Evolutionary conservation across 495 filamentous ascomycete species (phyloP), one percentile per base, ranked within the genome.

Genomic region (Penicillium antarcticum): DNA sequence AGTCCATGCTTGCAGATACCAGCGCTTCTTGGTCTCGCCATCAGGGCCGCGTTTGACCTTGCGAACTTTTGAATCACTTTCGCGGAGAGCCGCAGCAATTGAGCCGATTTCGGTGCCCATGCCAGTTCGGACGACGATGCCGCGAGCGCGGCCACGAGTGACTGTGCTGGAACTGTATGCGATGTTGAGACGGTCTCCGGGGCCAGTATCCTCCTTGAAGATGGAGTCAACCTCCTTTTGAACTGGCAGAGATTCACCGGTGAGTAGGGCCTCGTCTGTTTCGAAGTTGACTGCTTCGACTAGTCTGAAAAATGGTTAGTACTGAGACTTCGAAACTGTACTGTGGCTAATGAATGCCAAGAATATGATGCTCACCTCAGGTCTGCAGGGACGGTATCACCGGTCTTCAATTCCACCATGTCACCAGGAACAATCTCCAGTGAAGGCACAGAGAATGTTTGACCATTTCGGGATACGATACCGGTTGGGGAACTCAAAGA

Each of bases 311-410:
- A 41, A 8, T 29, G 26, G 8, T 29, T 29, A 29, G 5, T 10
- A 8, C 1, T 10, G 26, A 9, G 26, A 9, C 5, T 8, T 29
- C 0, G 26, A 9, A 29, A 5, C 21, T 23, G 5, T 5, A 23
- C 5, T 23, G 8, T 29, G 26, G 26, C 26, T 7, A 29, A 29
- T 10, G 26, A 7, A 29, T 29, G 26, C 26, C 26, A 10, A 29
- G 26, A 8, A 9, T 8, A 4, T 0, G 9, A 8, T 4, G 26
- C 62, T 92, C 86, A 51, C 88, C 89, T 26, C 51, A 71, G 39
- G 60, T 91, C 88, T 4, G 88, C 88, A 10, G 88, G 88, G 8
- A 91, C 79, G 3, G 85, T 89, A 69, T 91, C 88, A 14, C 88
- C 88, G 59, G 86, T 87, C 71, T 87, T 88, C 36, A 92, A 67